A percentile compares a stretch with the other conserved stretches of the same genome.
Conservation (phyloP, 2,329 filamentous ascomycete genomes). For the Diaporthe caulivora region DNA sequence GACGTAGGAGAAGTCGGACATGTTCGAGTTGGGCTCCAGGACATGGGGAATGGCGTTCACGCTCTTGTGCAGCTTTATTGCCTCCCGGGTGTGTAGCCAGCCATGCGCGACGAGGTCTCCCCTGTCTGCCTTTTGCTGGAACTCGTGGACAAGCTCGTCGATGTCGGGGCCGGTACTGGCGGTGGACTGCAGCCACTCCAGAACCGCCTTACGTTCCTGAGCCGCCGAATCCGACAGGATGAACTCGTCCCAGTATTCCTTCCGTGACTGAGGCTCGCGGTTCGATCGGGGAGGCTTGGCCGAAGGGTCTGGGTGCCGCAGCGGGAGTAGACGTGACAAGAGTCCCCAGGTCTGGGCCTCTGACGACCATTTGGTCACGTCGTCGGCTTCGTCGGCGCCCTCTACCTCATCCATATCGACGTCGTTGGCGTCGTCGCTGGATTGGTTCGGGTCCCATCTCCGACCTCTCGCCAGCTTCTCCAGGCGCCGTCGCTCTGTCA, state of each 20-base stretch:
- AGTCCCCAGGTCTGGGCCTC: conserved; percentile 95
- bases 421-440: conserved; percentile 60
- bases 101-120: conserved; percentile 88
- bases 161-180: conserved; percentile 79
- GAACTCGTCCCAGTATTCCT: conserved; percentile 76
- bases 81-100: conserved; percentile 91
- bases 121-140: conserved; percentile 81
- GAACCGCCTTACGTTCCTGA: conserved; percentile 81
- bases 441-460: conserved; percentile 47
- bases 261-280: conserved; percentile 45
- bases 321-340: conserved; percentile 78
- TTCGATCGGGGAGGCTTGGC: conserved; percentile 43
- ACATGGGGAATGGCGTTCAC: conserved; percentile 75
- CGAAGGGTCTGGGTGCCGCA: conserved; percentile 68
- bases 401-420: conserved; percentile 69
- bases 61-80: conserved; percentile 91
- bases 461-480: conserved; percentile 47
- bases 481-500: conserved; percentile 57
- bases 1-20: conserved; percentile 72
- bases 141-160: conserved; percentile 79
- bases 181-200: conserved; percentile 88
- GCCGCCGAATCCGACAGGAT: conserved; percentile 79
- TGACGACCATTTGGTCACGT: conserved; percentile 77
- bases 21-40: conserved; percentile 72
- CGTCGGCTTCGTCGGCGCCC: conserved; percentile 51